Conservation (phyloP, 2,329 filamentous ascomycete species). For the Elsinoe fawcettii region DNA sequence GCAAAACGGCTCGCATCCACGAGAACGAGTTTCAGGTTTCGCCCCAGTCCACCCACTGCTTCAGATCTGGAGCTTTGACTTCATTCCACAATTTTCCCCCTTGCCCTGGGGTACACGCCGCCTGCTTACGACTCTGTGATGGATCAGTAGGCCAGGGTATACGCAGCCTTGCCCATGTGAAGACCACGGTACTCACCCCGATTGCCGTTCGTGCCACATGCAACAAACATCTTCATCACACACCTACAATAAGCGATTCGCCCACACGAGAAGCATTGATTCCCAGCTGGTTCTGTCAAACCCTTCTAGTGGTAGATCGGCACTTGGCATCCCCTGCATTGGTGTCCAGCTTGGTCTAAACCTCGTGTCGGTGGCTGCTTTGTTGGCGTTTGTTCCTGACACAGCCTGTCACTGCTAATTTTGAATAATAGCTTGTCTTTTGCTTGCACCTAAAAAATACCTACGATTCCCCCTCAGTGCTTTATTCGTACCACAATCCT, state of each 20-base stretch:
- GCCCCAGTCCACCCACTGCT: not conserved
- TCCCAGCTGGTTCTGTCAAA: not conserved
- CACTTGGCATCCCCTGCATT: slow-evolving; percentile 13
- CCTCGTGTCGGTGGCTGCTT: slow-evolving; percentile 12
- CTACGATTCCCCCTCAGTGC: not conserved
- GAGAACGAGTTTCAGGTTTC: slow-evolving; percentile 7
- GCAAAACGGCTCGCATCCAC: too few species aligned
- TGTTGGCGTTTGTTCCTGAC: slow-evolving; percentile 11
- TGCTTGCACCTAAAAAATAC: not conserved
- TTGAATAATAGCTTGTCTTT: not conserved
- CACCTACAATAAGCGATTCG: not conserved
- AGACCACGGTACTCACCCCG: not conserved
- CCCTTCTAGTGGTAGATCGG: not conserved
- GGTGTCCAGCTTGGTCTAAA: not conserved
- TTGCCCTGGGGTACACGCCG: not conserved
- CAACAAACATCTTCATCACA: slow-evolving; percentile 2
- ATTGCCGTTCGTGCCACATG: not conserved
- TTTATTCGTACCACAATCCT: not conserved
- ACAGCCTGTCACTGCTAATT: slow-evolving; percentile 8
- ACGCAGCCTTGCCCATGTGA: not conserved
- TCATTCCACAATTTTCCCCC: not conserved
- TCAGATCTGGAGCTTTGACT: slow-evolving; percentile 2
- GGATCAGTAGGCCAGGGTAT: not conserved
- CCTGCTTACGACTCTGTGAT: not conserved
- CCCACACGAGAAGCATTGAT: not conserved